These are phyloP conservation scores for Dryadomyces quercivorus DNA, from an alignment of 2,329 filamentous ascomycete species.

Conservation along the genomic window DNA sequence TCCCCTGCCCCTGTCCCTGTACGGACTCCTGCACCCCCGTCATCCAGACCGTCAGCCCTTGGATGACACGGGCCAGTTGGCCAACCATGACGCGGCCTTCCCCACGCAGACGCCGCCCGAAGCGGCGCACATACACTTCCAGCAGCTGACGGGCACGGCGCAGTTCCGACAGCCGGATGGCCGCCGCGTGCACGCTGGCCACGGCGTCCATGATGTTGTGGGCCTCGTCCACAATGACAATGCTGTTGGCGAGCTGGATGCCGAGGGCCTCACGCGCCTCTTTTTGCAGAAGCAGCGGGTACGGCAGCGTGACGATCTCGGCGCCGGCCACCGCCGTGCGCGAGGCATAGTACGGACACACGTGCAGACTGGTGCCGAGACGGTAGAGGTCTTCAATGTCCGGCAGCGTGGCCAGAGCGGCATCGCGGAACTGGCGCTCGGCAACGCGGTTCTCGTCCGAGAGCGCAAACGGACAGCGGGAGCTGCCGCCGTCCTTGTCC, in stretches of 20 bases:
- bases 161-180: conserved; percentile 62
- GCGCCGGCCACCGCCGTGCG: conserved; percentile 68
- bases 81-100: conserved; percentile 87
- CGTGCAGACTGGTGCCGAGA: conserved; percentile 63
- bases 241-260: conserved; percentile 72
- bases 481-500: conserved; percentile 34
- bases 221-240: conserved; percentile 94
- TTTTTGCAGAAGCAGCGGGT: conserved; percentile 78
- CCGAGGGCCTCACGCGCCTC: conserved; percentile 78
- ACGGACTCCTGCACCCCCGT: conserved; percentile 36
- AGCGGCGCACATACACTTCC: conserved; percentile 71
- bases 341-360: conserved; percentile 97
- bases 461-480: conserved; percentile 58
- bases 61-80: conserved; percentile 72
- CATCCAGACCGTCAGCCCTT: conserved; percentile 63
- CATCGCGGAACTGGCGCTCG: conserved; percentile 73
- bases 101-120: conserved; percentile 78
- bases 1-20: conserved; percentile 27
- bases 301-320: conserved; percentile 86
- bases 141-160: conserved; percentile 63
- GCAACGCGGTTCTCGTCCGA: conserved; percentile 61
- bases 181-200: conserved; percentile 70
- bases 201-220: conserved; percentile 98
- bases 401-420: conserved; percentile 68
- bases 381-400: conserved; percentile 86